Evolutionary conservation across 2,329 filamentous ascomycete species (phyloP), one percentile per base, ranked within the genome.

Genomic region (Gliomastix tumulicola): DNA sequence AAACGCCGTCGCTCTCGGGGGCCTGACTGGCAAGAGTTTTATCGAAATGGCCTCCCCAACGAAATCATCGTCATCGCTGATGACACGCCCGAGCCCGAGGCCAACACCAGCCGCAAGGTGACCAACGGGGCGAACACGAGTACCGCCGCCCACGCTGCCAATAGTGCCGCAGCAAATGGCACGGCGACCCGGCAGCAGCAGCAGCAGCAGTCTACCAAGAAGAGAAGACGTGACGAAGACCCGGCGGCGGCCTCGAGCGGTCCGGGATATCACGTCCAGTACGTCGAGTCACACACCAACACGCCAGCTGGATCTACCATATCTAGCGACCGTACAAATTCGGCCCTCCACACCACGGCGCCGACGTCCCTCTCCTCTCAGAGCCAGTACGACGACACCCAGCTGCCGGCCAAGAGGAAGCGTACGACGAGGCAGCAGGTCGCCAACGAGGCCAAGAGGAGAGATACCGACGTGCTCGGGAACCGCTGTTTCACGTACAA

Each of bases 321-420:
- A 38, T 94, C 88, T 5, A 92, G 83, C 46, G 88, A 90, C 59
- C 79, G 87, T 44, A 94, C 86, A 12, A 84, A 84, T 21, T 92
- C 87, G 13, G 75, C 77, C 30, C 68, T 89, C 39, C 80, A 90
- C 52, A 92, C 88, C 4, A 96, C 89, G 0, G 90, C 90, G 30
- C 82, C 88, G 6, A 96, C 92, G 1, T 97, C 90, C 6, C 63
- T 77, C 30, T 79, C 77, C 1, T 77, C 76, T 4, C 72, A 68
- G 39, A 63, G 71, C 41, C 71, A 76, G 32, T 82, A 85, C 51
- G 81, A 85, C 35, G 74, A 82, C 35, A 67, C 68, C 21, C 69
- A 74, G 36, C 68, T 78, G n/a, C 87, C 88, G 22, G 84, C 92
- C 59, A 97, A 97, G 67, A 77, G 89, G 51, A 96, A 95, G 65